phyloP scores from a whole-genome alignment of 2,329 filamentous ascomycete genomes.

The Emmonsia crescens region DNA sequence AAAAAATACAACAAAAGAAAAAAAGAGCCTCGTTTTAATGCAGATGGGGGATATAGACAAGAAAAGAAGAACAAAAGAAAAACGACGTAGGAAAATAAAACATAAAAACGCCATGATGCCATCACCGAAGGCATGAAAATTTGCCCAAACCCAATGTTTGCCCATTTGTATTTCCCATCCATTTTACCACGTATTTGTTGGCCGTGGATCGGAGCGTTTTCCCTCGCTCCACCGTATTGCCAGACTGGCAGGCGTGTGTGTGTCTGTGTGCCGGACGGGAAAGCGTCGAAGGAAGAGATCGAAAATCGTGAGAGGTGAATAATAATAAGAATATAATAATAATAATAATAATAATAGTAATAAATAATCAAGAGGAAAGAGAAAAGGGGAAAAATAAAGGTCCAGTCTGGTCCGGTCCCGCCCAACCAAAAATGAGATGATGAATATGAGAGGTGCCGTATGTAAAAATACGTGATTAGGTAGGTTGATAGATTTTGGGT shows the following conservation, averaged over 20 bases:
- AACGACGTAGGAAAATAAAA: not conserved
- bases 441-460: not conserved
- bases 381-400: constrained; percentile 2
- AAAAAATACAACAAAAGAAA: not conserved
- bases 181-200: not conserved
- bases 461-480: constrained; percentile 1
- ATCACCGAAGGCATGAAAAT: not conserved
- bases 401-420: constrained; percentile 15
- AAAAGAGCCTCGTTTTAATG: not conserved
- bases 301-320: constrained; percentile 1
- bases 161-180: not conserved
- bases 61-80: not conserved
- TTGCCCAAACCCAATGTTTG: not conserved
- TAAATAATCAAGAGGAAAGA: not conserved
- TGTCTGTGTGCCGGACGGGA: not conserved
- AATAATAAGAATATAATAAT: not conserved
- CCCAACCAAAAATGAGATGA: constrained; percentile 15
- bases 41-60: constrained; percentile 1
- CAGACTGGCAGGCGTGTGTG: not conserved
- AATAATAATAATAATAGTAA: not conserved
- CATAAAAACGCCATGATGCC: not conserved
- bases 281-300: not conserved
- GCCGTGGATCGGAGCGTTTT: not conserved
- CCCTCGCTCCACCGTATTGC: not conserved
- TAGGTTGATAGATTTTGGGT: not conserved